Base-by-base conservation (phyloP, 108 stramenopile species). In the Chaetoceros muelleri region DNA sequence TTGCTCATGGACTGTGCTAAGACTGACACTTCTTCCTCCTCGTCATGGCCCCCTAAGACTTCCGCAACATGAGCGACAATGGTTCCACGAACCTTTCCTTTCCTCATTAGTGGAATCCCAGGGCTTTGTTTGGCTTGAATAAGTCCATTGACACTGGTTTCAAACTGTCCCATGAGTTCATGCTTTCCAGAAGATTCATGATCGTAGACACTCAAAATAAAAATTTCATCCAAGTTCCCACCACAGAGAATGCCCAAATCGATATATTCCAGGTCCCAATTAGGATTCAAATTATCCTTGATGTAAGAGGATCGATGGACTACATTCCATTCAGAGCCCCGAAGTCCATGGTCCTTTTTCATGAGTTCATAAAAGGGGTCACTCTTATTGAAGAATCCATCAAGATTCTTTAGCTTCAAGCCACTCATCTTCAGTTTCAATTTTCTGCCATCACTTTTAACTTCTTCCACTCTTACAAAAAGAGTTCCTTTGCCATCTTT, bases 331-430 rank as follows among this genome's bases (percentile, higher is more conserved):
- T 61, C 56, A 25, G 76, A 80, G 22, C 83, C 87, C 3, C 66
- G 59, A 3, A 56, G 24, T 22, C 79, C 78, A 28, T 75, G 73
- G 26, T 74, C 66, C 25, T 53, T 73, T 1, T 82, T 72, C 19
- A 61, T 27, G 0, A 86, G 28, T 47, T 80, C 79, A 55, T 79
- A 79, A 44, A 93, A 93, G 8, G 90, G 90, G 72, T 93, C 86
- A 1, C 61, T 65, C 44, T 80, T 85, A 22, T 64, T 69, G 47
- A 87, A 86, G n/a, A 83, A 44, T 28, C 90, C 84, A 44, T 88
- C 90, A 2, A 80, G 79, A 63, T 86, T 88, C 55, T 80, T 81
- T n/a, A 93, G 64, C 19, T 82, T 70, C 46, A 64, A 40, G n/a
- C 90, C 90, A 3, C 30, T 30, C 8, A 79, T 54, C 19, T 67